Conservation (phyloP, 371 early-diverging fungal genomes). For the Mortierella sp. region DNA sequence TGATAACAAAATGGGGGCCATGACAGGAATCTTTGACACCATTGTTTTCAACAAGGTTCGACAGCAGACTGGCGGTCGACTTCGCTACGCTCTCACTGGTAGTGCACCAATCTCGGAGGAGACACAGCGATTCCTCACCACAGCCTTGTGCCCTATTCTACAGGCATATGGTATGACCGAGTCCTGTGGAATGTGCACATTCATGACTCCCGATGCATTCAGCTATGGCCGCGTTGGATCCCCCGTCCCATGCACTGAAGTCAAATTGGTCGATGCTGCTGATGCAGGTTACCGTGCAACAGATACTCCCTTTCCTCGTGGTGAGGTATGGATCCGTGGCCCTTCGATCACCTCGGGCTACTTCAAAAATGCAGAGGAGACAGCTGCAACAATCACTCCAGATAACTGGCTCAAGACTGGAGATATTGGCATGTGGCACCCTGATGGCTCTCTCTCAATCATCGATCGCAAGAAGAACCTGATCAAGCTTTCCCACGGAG, state of each 20-base stretch:
- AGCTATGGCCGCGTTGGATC: conserved; percentile 79
- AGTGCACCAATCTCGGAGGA: conserved; percentile 93
- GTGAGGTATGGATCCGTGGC: conserved; percentile 93
- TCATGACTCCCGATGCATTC: conserved; percentile 71
- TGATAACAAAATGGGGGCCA: conserved; percentile 42
- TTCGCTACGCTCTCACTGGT: conserved; percentile 91
- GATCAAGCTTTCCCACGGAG: conserved; percentile 93
- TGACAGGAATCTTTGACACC: conserved; percentile 78
- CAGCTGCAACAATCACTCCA: conserved; percentile 83
- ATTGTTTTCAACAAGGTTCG: conserved; percentile 92
- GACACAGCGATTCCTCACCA: conserved; percentile 87
- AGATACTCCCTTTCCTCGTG: conserved; percentile 78
- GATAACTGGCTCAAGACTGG: conserved; percentile 97
- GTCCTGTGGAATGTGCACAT: conserved; percentile 71
- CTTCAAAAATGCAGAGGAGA: conserved; percentile 80
- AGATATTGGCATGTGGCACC: conserved; percentile 89
- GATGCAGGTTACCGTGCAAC: conserved; percentile 80
- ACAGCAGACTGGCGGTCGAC: conserved; percentile 92
- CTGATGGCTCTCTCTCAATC: conserved; percentile 78
- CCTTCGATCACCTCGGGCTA: conserved; percentile 83
- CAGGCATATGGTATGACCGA: conserved; percentile 91
- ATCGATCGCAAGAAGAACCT: conserved; percentile 92
- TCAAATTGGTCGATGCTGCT: conserved; percentile 91
- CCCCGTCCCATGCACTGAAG: conserved; percentile 84
- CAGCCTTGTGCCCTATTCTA: conserved; percentile 85